These are phyloP conservation scores for Kuraishia borneana DNA, from an alignment of 805 yeast genomes.

Conservation along the genomic window DNA sequence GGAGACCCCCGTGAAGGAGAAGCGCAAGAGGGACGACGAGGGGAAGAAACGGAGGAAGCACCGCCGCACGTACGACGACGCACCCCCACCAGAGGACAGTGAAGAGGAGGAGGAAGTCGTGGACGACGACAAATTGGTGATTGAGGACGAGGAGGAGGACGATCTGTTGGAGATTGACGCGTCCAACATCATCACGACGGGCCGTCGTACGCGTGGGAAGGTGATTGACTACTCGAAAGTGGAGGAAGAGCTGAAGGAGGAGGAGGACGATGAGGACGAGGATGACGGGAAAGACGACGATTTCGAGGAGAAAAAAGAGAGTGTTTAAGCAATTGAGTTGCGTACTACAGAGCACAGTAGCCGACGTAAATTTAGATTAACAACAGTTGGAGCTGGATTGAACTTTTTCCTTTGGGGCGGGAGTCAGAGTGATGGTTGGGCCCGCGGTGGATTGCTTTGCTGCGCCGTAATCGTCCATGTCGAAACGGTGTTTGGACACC, in stretches of 20 bases:
- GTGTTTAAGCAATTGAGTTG: constrained; percentile 35
- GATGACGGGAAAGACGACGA: constrained; percentile 33
- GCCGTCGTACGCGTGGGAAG: constrained; percentile 86
- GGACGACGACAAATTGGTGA: constrained; percentile 41
- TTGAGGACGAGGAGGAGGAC: constrained; percentile 65
- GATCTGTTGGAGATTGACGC: constrained; percentile 73
- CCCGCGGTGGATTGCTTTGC: constrained; percentile 37
- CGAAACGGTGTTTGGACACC: constrained; percentile 88
- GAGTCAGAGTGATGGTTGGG: constrained; percentile 86
- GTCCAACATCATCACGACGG: constrained; percentile 71
- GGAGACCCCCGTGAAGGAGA: constrained; percentile 5
- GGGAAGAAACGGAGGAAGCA: constrained; percentile 37
- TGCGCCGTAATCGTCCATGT: constrained; percentile 57
- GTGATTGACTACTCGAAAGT: constrained; percentile 79
- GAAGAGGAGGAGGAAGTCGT: constrained; percentile 28
- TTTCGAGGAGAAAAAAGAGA: constrained; percentile 34
- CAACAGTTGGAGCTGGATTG: constrained; percentile 48
- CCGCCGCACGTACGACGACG: constrained; percentile 51
- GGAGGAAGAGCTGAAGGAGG: constrained; percentile 54
- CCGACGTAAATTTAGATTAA: neutral
- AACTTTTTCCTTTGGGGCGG: constrained; percentile 76
- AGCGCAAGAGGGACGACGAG: constrained; percentile 9
- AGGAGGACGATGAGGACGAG: constrained; percentile 23
- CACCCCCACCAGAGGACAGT: constrained; percentile 38
- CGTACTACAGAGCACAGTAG: constrained; percentile 1